Evolutionary conservation across 192 early-diverging fungal species (phyloP).

Genomic region (Lobulomyces angularis): DNA sequence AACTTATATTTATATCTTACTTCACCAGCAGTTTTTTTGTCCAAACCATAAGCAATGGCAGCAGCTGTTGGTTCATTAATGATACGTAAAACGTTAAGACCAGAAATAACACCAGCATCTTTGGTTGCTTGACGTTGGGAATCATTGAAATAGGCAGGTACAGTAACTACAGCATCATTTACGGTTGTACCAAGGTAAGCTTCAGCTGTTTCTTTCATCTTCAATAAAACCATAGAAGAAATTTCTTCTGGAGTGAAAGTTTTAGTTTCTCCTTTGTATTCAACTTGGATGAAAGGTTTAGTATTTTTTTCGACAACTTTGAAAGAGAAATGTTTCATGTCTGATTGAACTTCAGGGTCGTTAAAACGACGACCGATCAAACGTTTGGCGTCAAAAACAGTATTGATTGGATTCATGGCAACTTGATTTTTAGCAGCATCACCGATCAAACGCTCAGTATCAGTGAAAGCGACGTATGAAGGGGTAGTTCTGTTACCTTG

Average conservation of each 20-base stretch:
- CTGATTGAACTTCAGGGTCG: constrained; percentile 88
- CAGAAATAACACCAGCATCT: constrained; percentile 93
- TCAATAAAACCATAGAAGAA: constrained; percentile 92
- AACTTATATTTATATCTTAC: constrained; percentile 84
- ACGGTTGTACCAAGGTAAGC: constrained; percentile 72
- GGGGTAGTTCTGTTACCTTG: constrained; percentile 98
- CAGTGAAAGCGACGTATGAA: constrained; percentile 93
- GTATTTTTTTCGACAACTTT: constrained; percentile 76
- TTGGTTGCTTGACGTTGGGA: constrained; percentile 99
- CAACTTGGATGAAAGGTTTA: constrained; percentile 82
- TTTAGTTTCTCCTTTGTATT: constrained; percentile 96
- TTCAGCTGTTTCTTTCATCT: constrained; percentile 97
- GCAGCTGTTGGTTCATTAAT: constrained; percentile 99
- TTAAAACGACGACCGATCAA: constrained; percentile 89
- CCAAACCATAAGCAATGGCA: constrained; percentile 97
- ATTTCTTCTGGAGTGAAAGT: constrained; percentile 91
- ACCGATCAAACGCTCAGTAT: constrained; percentile 95
- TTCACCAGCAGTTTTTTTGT: constrained; percentile 83
- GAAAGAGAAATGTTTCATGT: constrained; percentile 99
- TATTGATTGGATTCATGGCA: constrained; percentile 97
- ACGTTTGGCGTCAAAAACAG: constrained; percentile 98
- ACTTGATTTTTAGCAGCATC: constrained; percentile 99
- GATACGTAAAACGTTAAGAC: constrained; percentile 96
- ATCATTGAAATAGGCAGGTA: constrained; percentile 98
- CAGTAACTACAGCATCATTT: constrained; percentile 90